Conservation (phyloP, 257 asterid genomes). For the Nicotiana attenuata region DNA sequence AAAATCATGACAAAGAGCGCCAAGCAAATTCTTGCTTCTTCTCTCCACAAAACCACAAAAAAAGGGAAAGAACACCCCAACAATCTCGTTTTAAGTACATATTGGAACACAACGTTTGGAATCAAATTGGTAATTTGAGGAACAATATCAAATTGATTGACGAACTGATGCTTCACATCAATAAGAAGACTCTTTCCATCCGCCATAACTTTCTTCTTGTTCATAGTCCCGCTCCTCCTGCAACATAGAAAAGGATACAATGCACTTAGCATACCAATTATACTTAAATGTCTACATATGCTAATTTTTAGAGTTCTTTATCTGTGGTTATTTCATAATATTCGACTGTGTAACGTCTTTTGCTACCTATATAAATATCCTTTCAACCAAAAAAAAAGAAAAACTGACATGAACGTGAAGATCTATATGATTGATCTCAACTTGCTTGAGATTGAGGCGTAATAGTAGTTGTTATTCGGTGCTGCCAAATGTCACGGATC, state of each 20-base stretch:
- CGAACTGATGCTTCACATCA: constrained; percentile 5
- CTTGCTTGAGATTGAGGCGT: background rate
- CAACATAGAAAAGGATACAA: background rate
- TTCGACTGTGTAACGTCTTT: no score
- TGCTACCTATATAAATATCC: no score
- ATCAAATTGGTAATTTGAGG: background rate
- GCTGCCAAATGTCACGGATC: background rate
- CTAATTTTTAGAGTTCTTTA: background rate
- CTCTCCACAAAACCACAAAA: background rate
- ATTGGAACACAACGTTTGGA: background rate
- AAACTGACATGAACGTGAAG: background rate
- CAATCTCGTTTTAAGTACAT: background rate
- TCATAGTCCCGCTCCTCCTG: constrained; percentile 25
- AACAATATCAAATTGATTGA: background rate
- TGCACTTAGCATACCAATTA: background rate
- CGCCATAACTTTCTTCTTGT: constrained; percentile 38
- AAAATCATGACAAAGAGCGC: background rate
- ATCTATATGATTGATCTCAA: background rate
- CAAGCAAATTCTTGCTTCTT: background rate
- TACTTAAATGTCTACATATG: background rate
- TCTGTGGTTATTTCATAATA: background rate
- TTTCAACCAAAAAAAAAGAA: no score
- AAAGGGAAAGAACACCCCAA: background rate
- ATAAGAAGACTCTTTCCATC: constrained; percentile 45
- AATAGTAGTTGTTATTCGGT: background rate